Evolutionary conservation across 805 yeast species (phyloP).

Genomic region (Kodamaea kaohsiungensis): DNA sequence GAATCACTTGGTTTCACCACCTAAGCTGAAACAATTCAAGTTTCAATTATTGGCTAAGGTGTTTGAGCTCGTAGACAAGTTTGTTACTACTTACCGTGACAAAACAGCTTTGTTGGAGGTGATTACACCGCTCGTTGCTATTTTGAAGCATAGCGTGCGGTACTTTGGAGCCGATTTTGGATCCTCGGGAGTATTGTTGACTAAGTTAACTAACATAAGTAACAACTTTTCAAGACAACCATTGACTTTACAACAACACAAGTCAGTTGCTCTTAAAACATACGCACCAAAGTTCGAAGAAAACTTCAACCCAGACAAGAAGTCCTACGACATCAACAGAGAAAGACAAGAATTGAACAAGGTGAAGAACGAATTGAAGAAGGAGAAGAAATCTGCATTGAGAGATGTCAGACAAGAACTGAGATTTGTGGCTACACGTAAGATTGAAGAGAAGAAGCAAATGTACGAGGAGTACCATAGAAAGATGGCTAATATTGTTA

Average conservation of each 20-base stretch:
- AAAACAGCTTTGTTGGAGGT: slow-evolving; percentile 63
- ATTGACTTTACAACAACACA: slow-evolving; percentile 77
- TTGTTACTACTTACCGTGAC: slow-evolving; percentile 57
- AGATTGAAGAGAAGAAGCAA: slow-evolving; percentile 72
- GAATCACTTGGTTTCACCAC: slow-evolving; percentile 5
- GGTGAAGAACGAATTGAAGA: slow-evolving; percentile 81
- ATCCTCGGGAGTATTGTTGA: slow-evolving; percentile 42
- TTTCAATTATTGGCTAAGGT: slow-evolving; percentile 36
- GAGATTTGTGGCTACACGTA: slow-evolving; percentile 83
- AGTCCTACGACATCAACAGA: slow-evolving; percentile 82
- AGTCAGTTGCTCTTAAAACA: slow-evolving; percentile 80
- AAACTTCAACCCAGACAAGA: slow-evolving; percentile 93
- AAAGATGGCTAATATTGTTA: slow-evolving; percentile 84
- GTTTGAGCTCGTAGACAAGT: slow-evolving; percentile 30
- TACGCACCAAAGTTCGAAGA: slow-evolving; percentile 92
- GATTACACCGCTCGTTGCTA: slow-evolving; percentile 43
- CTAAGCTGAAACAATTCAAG: slow-evolving; percentile 17
- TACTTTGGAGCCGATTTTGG: slow-evolving; percentile 30
- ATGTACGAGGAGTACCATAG: slow-evolving; percentile 79
- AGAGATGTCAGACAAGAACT: slow-evolving; percentile 90
- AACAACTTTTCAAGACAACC: slow-evolving; percentile 48
- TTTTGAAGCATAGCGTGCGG: slow-evolving; percentile 42
- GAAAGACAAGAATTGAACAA: slow-evolving; percentile 81
- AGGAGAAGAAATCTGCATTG: slow-evolving; percentile 84
- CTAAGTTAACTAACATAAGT: slow-evolving; percentile 51